Evolutionary conservation across 2,329 filamentous ascomycete genomes (phyloP).

Genomic region (Cadophora sp.): DNA sequence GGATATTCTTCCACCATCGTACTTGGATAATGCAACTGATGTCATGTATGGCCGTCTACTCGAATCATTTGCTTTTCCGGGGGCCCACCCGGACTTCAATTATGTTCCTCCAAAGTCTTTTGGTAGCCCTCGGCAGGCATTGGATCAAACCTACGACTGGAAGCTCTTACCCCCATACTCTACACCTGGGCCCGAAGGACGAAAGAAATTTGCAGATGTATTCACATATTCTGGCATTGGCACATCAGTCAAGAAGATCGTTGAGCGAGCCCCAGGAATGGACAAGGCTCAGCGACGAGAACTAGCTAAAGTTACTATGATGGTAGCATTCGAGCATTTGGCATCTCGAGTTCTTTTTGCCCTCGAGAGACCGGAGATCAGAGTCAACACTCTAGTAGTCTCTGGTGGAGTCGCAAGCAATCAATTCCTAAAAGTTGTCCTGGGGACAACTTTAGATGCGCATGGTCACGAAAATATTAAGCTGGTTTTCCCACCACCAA

Average conservation of each 20-base stretch:
- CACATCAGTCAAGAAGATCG: conserved; percentile 66
- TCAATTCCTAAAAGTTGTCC: conserved; percentile 73
- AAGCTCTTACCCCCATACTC: conserved; percentile 70
- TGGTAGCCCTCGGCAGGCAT: conserved; percentile 58
- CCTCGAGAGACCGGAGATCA: conserved; percentile 52
- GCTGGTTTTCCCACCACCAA: conserved; percentile 76
- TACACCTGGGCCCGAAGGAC: conserved; percentile 53
- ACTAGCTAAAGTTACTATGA: conserved; percentile 78
- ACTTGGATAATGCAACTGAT: conserved; percentile 60
- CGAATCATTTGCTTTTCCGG: conserved; percentile 79
- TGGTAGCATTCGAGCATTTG: conserved; percentile 86
- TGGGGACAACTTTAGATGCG: conserved; percentile 62
- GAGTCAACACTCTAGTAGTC: conserved; percentile 72
- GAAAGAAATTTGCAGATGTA: conserved; percentile 40
- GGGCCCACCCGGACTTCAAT: conserved; percentile 46
- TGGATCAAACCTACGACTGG: conserved; percentile 66
- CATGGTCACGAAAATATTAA: conserved; percentile 67
- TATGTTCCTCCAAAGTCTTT: conserved; percentile 55
- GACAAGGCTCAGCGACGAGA: conserved; percentile 65
- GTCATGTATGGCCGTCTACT: conserved; percentile 84
- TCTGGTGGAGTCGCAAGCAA: conserved; percentile 93
- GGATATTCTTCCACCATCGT: conserved; percentile 68
- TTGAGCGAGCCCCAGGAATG: conserved; percentile 53
- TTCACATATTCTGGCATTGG: conserved; percentile 80
- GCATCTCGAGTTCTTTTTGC: conserved; percentile 75